These are phyloP conservation scores for Tillandsia fasciculata DNA, from an alignment of 176 grass and related monocot genomes.

Conservation along the genomic window DNA sequence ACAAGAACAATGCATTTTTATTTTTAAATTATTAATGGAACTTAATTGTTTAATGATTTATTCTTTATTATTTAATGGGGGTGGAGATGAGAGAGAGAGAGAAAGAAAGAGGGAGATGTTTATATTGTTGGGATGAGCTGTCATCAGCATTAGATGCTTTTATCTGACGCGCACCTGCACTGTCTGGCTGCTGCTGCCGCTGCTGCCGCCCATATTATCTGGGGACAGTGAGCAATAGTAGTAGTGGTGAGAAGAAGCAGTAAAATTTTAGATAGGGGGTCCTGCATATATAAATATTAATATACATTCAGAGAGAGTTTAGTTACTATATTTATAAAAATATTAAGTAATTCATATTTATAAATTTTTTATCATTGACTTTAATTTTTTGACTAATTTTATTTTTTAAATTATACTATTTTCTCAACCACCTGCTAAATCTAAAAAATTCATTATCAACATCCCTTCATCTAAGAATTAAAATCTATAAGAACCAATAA, in stretches of 20 bases:
- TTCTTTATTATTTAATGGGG: neutral
- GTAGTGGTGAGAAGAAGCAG: neutral
- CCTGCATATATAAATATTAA: neutral
- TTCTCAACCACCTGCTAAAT: too few relatives aligned
- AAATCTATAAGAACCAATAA: too few relatives aligned
- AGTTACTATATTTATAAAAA: too few relatives aligned
- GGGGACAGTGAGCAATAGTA: neutral
- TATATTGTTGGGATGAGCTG: conserved; percentile 65
- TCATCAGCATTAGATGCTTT: conserved; percentile 85
- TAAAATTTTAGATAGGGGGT: neutral
- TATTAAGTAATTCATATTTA: too few relatives aligned
- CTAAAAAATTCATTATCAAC: too few relatives aligned
- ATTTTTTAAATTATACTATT: too few relatives aligned
- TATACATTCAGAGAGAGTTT: too few relatives aligned
- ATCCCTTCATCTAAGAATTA: too few relatives aligned
- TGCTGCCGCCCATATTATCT: conserved; percentile 3
- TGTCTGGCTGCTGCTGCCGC: conserved; percentile 25
- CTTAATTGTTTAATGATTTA: neutral
- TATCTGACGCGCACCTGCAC: conserved; percentile 51
- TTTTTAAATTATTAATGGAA: neutral
- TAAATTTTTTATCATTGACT: too few relatives aligned
- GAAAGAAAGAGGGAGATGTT: conserved; percentile 23
- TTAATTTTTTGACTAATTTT: too few relatives aligned
- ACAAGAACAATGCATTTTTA: neutral
- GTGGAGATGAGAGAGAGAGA: neutral